A percentile compares a stretch with the other conserved stretches of the same genome.
Evolutionary conservation across 352 stramenopile species (phyloP).

Genomic region (Plasmopara muralis): DNA sequence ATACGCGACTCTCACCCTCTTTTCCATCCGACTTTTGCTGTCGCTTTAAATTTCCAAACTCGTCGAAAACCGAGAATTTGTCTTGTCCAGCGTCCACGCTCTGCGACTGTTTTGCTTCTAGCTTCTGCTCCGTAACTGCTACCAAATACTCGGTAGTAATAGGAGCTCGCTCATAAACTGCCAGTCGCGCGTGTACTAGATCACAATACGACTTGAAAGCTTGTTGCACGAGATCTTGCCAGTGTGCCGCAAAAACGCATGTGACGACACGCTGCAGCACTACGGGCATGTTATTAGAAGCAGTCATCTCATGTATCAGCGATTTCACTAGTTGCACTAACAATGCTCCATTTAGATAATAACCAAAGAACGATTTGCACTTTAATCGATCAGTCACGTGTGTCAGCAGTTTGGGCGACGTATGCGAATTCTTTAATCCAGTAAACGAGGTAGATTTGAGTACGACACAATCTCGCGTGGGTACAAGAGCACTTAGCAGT

Average conservation of each 20-base stretch:
- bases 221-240: slow-evolving; percentile 48
- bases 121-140: slow-evolving; percentile 63
- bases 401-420: slow-evolving; percentile 47
- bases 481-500: slow-evolving; percentile 34
- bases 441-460: slow-evolving; percentile 50
- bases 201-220: slow-evolving; percentile 57
- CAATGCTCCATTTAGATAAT: slow-evolving; percentile 47
- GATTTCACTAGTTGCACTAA: slow-evolving; percentile 48
- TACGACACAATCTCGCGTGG: slow-evolving; percentile 46
- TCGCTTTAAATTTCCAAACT: slow-evolving; percentile 76
- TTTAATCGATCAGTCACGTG: slow-evolving; percentile 44
- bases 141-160: slow-evolving; percentile 62
- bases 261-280: slow-evolving; percentile 54
- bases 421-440: slow-evolving; percentile 34
- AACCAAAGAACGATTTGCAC: slow-evolving; percentile 60
- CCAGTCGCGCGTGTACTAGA: slow-evolving; percentile 48
- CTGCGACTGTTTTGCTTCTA: slow-evolving; percentile 35
- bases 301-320: slow-evolving; percentile 33
- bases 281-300: slow-evolving; percentile 25
- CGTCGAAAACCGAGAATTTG: slow-evolving; percentile 64
- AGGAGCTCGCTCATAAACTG: slow-evolving; percentile 48
- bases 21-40: slow-evolving; percentile 18
- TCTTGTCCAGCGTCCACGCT: slow-evolving; percentile 49
- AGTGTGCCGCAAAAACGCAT: slow-evolving; percentile 57
- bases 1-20: slow-evolving; percentile 3